Evolutionary conservation across 768 basidiomycete species (phyloP).

Genomic region (Russula emetica): DNA sequence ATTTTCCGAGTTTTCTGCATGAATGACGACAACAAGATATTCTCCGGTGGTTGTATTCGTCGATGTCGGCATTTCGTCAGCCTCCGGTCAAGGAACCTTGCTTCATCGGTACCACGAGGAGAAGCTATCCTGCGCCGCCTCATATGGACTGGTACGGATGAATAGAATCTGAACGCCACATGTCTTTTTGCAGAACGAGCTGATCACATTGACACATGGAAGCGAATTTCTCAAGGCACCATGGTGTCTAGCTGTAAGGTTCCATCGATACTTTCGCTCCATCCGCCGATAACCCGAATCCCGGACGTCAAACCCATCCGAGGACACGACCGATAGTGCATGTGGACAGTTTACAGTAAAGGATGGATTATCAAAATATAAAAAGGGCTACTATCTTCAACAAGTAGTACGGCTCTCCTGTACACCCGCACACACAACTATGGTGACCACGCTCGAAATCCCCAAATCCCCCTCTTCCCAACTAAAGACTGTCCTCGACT

Average conservation of each 20-base stretch:
- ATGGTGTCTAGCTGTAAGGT: background rate
- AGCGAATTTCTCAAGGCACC: background rate
- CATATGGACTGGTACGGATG: background rate
- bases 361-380: background rate
- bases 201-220: background rate
- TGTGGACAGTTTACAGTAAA: background rate
- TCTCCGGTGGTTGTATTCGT: background rate
- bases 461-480: background rate
- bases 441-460: background rate
- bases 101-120: no score
- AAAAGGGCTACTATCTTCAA: background rate
- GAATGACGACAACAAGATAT: background rate
- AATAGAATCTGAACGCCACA: background rate
- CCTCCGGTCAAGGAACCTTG: background rate
- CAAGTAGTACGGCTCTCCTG: background rate
- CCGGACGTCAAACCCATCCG: background rate
- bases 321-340: background rate
- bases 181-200: background rate
- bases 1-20: background rate
- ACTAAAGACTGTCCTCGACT: conserved; percentile 6
- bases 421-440: background rate
- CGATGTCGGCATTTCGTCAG: background rate
- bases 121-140: background rate
- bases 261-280: background rate
- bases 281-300: background rate